Conservation (phyloP, 148 eudicot species). For the Nepenthes mirabilis region DNA sequence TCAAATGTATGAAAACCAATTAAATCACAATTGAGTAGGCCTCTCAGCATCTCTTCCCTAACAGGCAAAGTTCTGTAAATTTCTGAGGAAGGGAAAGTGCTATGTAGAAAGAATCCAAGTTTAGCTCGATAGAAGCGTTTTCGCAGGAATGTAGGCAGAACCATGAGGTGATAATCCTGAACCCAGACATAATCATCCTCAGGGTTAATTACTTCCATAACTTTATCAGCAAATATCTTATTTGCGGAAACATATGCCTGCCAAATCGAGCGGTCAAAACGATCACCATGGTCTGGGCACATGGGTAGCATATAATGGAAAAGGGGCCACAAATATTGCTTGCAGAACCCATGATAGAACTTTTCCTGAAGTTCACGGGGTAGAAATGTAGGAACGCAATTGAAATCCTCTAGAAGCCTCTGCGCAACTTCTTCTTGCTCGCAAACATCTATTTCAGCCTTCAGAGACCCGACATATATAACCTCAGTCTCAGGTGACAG, state of each 20-base stretch:
- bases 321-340: conserved; percentile 74
- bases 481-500: conserved; percentile 45
- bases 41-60: conserved; percentile 60
- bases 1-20: conserved; percentile 74
- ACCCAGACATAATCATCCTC: conserved; percentile 71
- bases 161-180: conserved; percentile 68
- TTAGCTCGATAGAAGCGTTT: conserved; percentile 53
- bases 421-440: conserved; percentile 64
- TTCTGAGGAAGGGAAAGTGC: conserved; percentile 76
- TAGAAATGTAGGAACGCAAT: conserved; percentile 61
- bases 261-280: conserved; percentile 65
- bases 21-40: conserved; percentile 56
- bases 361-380: conserved; percentile 35
- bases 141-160: conserved; percentile 62
- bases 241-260: conserved; percentile 74
- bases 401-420: conserved; percentile 41
- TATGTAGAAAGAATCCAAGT: conserved; percentile 66
- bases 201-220: conserved; percentile 63
- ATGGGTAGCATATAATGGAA: conserved; percentile 79
- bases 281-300: conserved; percentile 64
- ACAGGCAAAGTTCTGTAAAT: conserved; percentile 67
- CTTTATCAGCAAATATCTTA: conserved; percentile 63
- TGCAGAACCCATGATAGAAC: conserved; percentile 60
- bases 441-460: conserved; percentile 41
- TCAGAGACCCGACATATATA: conserved; percentile 60